Evolutionary conservation across 768 basidiomycete genomes (phyloP).

Genomic region (Jaapia argillacea): DNA sequence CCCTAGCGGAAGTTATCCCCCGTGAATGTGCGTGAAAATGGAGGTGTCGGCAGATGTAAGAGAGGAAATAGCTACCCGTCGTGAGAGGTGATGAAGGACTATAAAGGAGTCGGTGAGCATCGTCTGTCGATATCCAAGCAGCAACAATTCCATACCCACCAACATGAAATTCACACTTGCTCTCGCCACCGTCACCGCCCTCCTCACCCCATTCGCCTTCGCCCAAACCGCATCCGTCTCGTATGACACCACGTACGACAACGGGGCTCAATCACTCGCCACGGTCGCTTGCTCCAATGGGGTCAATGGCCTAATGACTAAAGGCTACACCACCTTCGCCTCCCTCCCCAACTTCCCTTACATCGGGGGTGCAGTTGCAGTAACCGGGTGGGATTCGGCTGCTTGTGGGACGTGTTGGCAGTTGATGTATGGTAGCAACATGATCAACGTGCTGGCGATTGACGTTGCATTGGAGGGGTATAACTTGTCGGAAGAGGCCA

Average conservation of each 20-base stretch:
- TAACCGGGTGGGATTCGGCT: conserved; percentile 6
- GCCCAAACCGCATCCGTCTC: conserved; percentile 16
- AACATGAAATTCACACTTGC: conserved; percentile 10
- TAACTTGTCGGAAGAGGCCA: conserved; percentile 1
- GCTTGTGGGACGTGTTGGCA: conserved; percentile 11
- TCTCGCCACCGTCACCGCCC: conserved; percentile 12
- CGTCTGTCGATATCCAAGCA: too few species aligned
- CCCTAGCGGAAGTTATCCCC: too few species aligned
- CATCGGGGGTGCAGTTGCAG: conserved; percentile 7
- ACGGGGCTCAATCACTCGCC: conserved; percentile 24
- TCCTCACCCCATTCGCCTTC: conserved; percentile 11
- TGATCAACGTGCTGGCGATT: conserved; percentile 7
- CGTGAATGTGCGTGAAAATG: too few species aligned
- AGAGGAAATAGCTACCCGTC: too few species aligned
- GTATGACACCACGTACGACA: conserved; percentile 45
- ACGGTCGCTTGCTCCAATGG: conserved; percentile 44
- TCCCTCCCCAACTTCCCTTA: conserved; percentile 8
- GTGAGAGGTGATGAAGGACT: too few species aligned
- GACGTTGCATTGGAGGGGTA: conserved; percentile 2
- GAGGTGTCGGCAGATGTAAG: too few species aligned
- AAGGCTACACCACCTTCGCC: conserved; percentile 8
- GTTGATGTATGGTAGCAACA: conserved; percentile 6
- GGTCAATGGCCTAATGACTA: conserved; percentile 34
- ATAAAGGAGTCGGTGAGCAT: too few species aligned
- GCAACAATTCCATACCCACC: too few species aligned